Conservation (phyloP, 148 eudicot genomes). For the Dianthus caryophyllus region DNA sequence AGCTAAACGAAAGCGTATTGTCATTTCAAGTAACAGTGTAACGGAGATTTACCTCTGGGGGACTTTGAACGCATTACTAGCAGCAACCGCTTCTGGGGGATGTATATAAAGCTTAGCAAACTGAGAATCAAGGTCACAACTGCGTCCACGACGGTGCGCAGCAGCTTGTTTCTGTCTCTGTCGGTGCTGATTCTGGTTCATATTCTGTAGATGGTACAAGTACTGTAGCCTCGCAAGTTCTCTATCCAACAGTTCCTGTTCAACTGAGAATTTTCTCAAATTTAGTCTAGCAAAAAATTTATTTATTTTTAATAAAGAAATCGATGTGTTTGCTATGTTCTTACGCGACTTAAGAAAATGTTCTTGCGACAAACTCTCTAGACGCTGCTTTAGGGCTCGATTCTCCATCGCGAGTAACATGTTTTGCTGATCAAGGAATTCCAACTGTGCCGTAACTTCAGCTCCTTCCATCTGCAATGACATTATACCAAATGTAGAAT, state of each 20-base stretch:
- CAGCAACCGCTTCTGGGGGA: constrained; percentile 34
- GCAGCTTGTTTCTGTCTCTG: constrained; percentile 38
- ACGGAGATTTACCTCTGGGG: constrained; percentile 26
- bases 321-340: constrained; percentile 11
- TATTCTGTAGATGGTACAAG: constrained; percentile 53
- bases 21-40: no score
- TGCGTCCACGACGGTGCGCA: constrained; percentile 45
- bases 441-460: constrained; percentile 56
- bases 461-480: constrained; percentile 50
- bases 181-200: constrained; percentile 34
- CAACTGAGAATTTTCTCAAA: constrained; percentile 43
- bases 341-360: constrained; percentile 60
- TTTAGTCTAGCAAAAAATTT: not conserved
- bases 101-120: constrained; percentile 35
- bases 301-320: not conserved
- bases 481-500: not conserved
- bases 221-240: constrained; percentile 60
- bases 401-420: constrained; percentile 73
- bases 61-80: constrained; percentile 22
- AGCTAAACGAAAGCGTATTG: no score
- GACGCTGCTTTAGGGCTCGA: constrained; percentile 57
- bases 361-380: constrained; percentile 62
- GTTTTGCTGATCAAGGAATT: constrained; percentile 74
- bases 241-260: constrained; percentile 72
- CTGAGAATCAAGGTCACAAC: constrained; percentile 54